Evolutionary conservation across 768 basidiomycete species (phyloP), one percentile per base, ranked within the genome.

Genomic region (Imleria badia): DNA sequence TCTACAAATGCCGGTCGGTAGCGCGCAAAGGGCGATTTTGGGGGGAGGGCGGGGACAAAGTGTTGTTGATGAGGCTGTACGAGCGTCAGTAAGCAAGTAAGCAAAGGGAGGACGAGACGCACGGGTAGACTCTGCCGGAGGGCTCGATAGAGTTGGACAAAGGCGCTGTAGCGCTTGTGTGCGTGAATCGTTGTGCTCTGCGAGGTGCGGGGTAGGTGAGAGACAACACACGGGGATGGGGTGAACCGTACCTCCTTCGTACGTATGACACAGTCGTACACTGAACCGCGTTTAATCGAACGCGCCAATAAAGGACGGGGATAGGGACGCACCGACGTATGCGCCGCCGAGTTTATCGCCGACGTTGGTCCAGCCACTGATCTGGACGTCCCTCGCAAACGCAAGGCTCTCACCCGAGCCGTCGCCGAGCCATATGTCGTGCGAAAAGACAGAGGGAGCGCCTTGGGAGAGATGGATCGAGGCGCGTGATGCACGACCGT

Each of bases 281-380:
- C 87, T 80, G 51, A 11, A 6, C 35, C 30, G 19, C 3, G 12
- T 6, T n/a, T n/a, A 6, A 26, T 3, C 6, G 20, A 40, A 0
- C 11, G 39, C 9, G 39, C 19, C 5, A 10, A 22, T 5, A 40
- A 19, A 12, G 20, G 20, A 14, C 14, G 4, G 39, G 5, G 6
- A 1, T 12, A 10, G 14, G 20, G 9, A 68, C 79, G 50, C 51
- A 86, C 85, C 85, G 48, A 87, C 74, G 63, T 89, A 89, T 0
- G 84, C 86, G 0, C 80, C 78, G n/a, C 81, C 80, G 0, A 75
- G 74, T 38, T 76, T 77, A 60, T 88, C 87, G 1, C 87, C 87
- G 8, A 90, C 87, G 57, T 77, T 83, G 17, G 82, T 85, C 87
- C 87, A 89, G 0, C 87, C 88, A 11, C 74, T 74, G 19, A 89